These are phyloP conservation scores for Colletotrichum destructivum DNA, from an alignment of 2,329 filamentous ascomycete species.

Conservation along the genomic window DNA sequence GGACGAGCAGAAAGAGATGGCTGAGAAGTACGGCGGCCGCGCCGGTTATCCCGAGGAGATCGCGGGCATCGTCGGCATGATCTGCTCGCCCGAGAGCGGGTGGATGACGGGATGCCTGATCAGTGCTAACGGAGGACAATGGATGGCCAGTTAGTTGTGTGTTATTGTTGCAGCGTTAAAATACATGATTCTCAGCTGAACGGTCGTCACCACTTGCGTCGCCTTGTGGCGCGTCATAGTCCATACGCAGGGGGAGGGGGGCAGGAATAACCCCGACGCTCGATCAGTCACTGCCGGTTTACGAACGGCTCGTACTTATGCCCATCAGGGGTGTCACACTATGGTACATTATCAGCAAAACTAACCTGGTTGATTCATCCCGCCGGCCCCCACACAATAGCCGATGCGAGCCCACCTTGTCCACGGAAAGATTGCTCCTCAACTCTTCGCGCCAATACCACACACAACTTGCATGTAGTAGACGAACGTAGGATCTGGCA, in stretches of 20 bases:
- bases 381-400: background rate
- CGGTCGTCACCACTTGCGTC: background rate
- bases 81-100: slow-evolving; percentile 75
- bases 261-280: no score
- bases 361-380: background rate
- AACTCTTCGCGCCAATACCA: background rate
- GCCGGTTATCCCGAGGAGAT: slow-evolving; percentile 76
- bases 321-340: background rate
- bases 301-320: background rate
- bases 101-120: slow-evolving; percentile 82
- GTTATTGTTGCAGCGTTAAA: background rate
- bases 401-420: background rate
- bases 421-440: background rate
- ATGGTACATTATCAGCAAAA: background rate
- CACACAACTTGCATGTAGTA: background rate
- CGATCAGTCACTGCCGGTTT: no score
- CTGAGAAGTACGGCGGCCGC: slow-evolving; percentile 65
- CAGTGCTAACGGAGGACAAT: slow-evolving; percentile 73
- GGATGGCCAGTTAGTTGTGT: slow-evolving; percentile 46
- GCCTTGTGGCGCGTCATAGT: no score
- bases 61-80: slow-evolving; percentile 79
- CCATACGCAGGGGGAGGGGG: no score
- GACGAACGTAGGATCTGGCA: background rate
- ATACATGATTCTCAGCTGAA: background rate
- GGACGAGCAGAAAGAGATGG: slow-evolving; percentile 53